Base-by-base conservation (phyloP, 2,329 filamentous ascomycete species). In the Fusarium globosum region DNA sequence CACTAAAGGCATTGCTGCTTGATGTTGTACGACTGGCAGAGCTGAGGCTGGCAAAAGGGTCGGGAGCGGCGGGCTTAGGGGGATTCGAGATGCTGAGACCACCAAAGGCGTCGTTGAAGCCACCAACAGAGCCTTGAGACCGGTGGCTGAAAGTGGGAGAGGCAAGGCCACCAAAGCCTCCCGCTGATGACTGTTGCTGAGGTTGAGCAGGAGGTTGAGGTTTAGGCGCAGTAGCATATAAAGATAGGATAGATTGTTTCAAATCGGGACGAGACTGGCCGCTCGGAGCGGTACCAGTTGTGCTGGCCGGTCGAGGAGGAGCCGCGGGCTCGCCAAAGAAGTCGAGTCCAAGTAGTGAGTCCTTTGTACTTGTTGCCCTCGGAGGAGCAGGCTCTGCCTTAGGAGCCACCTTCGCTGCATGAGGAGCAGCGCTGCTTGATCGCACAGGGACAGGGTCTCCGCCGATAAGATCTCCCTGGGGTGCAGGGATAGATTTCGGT, bases 191-290 rank as follows among this genome's bases (percentile, higher is more conserved):
- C 46, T 79, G 76, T 48, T 83, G 81, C 33, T 87, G 83, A 10
- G 82, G 83, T 28, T 87, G 83, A 15, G 81, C 83, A 62, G 83
- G 85, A 33, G 90, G 86, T 76, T 93, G 92, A n/a, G 94, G 91
- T 79, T 94, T 93, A 4, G 95, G 93, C 10, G 90, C 90, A 13
- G 94, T 93, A 16, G 95, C 94, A 80, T 99, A 99, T 21, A 99
- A 88, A 13, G 96, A 99, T 55, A 99, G 85, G 69, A 99, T 99
- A 6, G 96, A 98, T 82, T 98, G 96, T 84, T 99, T 99, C 68
- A 99, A 86, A 80, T 99, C 96, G 6, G 96, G 95, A 70, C 96
- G 89, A 51, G 95, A 97, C 76, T 93, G 91, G 18, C 88, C 88
- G 23, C 86, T 86, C 7, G 87, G 81, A 10, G 88, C 84, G 18